Base-by-base conservation (phyloP, 164 flowering plant species). In the Nymphaea thermarum region DNA sequence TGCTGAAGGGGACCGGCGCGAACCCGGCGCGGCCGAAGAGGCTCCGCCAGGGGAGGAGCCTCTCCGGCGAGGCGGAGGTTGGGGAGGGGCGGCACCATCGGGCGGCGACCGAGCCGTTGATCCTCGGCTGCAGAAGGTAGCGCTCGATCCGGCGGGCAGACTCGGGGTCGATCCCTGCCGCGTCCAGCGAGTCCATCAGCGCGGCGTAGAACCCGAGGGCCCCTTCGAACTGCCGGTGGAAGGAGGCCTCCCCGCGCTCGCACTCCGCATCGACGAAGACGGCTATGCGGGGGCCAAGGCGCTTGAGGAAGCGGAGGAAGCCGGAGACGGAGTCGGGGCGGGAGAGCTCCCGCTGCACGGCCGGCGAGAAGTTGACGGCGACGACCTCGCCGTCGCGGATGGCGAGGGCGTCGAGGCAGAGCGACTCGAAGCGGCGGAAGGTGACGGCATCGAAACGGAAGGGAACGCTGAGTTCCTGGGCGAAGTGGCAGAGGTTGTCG, bases 111-210 rank as follows among this genome's bases (percentile, higher is more conserved):
- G 77, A 76, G 60, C 77, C 77, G 12, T 69, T 3, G 0, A 90
- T 89, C 80, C 73, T 89, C 57, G 92, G 96, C 63, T 74, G 79
- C 45, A 93, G 36, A 61, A 93, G 66, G 43, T 67, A 82, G 68
- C 44, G 74, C 81, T 93, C 98, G 4, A 93, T 86, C 72, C 73
- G 84, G 75, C 82, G 68, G 63, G 74, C 73, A 81, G 84, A 77
- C 11, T 90, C 71, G 3, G n/a, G 25, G n/a, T 47, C 87, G 4
- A 71, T 45, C 15, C 79, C 75, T 3, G 85, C 83, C 14, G 89
- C 96, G 63, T 90, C 96, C 44, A 90, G 74, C 12, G 96, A 88
- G 70, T 90, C 93, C n/a, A 90, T 66, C 72, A 90, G 44, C 47
- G 81, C 68, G n/a, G 90, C 68, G 79, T 87, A 93, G 74, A 80